Conservation (phyloP, 2,329 filamentous ascomycete species). For the Colletotrichum tropicicola region DNA sequence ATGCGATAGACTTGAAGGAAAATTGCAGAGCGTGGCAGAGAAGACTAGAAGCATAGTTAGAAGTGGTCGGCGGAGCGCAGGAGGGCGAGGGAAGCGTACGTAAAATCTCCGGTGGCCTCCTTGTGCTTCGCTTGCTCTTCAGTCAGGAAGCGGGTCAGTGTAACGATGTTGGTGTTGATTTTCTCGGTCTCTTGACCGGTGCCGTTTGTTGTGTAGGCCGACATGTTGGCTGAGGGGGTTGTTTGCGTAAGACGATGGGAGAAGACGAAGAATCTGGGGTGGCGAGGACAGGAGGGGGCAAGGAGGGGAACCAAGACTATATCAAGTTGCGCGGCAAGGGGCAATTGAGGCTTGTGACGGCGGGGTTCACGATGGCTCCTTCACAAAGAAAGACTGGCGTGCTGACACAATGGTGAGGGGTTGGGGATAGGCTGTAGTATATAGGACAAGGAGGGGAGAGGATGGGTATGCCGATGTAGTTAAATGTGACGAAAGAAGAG, state of each 20-base stretch:
- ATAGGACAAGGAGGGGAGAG: conserved; percentile 15
- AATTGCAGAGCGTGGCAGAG: conserved; percentile 98
- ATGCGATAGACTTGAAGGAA: conserved; percentile 99
- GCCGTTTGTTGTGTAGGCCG: conserved; percentile 41
- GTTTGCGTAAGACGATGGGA: not conserved
- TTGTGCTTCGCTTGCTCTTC: conserved; percentile 94
- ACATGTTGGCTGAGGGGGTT: conserved; percentile 18
- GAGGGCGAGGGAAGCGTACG: conserved; percentile 64
- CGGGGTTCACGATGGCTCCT: conserved; percentile 7
- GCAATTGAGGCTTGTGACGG: conserved; percentile 19
- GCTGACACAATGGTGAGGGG: conserved; percentile 4
- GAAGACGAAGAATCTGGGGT: not conserved
- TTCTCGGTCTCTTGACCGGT: conserved; percentile 71
- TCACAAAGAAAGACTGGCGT: conserved; percentile 8
- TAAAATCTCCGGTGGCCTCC: conserved; percentile 98
- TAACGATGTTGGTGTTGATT: conserved; percentile 96
- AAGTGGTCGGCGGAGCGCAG: not conserved
- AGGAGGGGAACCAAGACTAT: too few relatives aligned
- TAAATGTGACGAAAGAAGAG: conserved; percentile 18
- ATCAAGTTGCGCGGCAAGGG: not conserved
- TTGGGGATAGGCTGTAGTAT: too few relatives aligned
- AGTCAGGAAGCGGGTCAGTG: conserved; percentile 92
- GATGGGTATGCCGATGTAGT: not conserved
- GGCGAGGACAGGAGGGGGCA: too few relatives aligned
- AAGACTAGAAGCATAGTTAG: conserved; percentile 65